A percentile compares a stretch with the other conserved stretches of the same genome.
phyloP scores from a whole-genome alignment of 805 yeast genomes.

The Clavispora vitiphila region DNA sequence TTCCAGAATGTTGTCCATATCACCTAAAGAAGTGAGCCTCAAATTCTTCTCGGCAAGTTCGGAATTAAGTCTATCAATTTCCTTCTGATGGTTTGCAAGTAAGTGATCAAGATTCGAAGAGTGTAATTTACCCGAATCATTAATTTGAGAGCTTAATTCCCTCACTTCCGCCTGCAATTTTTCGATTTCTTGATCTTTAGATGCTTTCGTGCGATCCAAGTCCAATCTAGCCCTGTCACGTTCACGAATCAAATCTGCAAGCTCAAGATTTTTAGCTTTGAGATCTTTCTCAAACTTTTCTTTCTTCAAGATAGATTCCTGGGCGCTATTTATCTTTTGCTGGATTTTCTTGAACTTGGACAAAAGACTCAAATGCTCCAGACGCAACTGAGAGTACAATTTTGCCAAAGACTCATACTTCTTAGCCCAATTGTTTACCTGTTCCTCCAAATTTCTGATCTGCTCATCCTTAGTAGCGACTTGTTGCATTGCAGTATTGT shows the following conservation, averaged over 20 bases:
- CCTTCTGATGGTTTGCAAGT: slow-evolving; percentile 58
- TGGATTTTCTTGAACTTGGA: slow-evolving; percentile 75
- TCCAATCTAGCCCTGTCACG: slow-evolving; percentile 86
- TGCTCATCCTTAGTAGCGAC: slow-evolving; percentile 73
- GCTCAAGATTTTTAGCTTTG: slow-evolving; percentile 78
- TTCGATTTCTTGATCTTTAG: slow-evolving; percentile 62
- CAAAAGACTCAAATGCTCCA: slow-evolving; percentile 79
- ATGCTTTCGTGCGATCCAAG: slow-evolving; percentile 62
- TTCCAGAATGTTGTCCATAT: slow-evolving; percentile 32
- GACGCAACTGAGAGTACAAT: slow-evolving; percentile 83
- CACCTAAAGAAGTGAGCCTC: slow-evolving; percentile 18
- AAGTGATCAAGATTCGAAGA: slow-evolving; percentile 58
- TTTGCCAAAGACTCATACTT: slow-evolving; percentile 89
- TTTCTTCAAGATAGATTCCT: slow-evolving; percentile 79
- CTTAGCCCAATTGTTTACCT: slow-evolving; percentile 69
- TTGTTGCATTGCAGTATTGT: slow-evolving; percentile 66
- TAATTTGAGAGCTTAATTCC: slow-evolving; percentile 52
- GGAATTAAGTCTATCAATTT: slow-evolving; percentile 47
- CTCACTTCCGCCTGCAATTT: slow-evolving; percentile 59
- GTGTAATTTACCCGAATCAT: slow-evolving; percentile 56
- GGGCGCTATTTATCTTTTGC: slow-evolving; percentile 83
- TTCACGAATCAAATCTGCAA: slow-evolving; percentile 84
- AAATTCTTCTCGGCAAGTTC: slow-evolving; percentile 26
- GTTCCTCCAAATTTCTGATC: slow-evolving; percentile 62
- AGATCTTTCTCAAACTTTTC: slow-evolving; percentile 79